Evolutionary conservation across 345 rosid genomes (phyloP).

Genomic region (Populus euphratica): DNA sequence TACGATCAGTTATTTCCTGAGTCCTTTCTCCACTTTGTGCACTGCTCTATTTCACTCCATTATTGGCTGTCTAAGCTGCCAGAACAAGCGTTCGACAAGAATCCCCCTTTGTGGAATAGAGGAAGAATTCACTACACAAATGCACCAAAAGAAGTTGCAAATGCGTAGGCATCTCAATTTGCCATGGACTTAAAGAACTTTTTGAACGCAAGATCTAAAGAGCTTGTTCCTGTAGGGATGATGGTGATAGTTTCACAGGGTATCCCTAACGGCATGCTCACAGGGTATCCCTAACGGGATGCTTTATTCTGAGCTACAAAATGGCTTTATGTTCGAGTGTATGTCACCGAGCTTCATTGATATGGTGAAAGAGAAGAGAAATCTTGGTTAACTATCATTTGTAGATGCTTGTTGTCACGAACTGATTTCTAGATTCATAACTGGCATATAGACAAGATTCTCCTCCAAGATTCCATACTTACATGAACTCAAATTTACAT

Average conservation of each 20-base stretch:
- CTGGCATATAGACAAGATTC: too few species aligned
- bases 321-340: not conserved
- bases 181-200: not conserved
- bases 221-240: conserved; percentile 1
- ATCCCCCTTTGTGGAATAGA: not conserved
- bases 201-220: not conserved
- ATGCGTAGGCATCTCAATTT: not conserved
- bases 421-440: too few species aligned
- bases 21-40: conserved; percentile 1
- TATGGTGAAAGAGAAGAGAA: conserved; percentile 1
- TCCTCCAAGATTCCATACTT: fast-evolving
- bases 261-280: conserved; percentile 3
- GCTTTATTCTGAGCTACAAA: not conserved
- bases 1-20: not conserved
- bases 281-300: not conserved
- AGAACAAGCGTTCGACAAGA: not conserved
- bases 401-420: too few species aligned
- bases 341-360: not conserved
- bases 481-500: too few species aligned
- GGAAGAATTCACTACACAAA: conserved; percentile 12
- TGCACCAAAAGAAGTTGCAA: not conserved
- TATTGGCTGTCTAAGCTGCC: conserved; percentile 5
- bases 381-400: too few species aligned
- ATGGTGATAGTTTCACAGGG: not conserved
- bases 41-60: conserved; percentile 3